A percentile compares a stretch with the other conserved stretches of the same genome.
phyloP scores from a whole-genome alignment of 345 rosid genomes.

The Firmiana major region DNA sequence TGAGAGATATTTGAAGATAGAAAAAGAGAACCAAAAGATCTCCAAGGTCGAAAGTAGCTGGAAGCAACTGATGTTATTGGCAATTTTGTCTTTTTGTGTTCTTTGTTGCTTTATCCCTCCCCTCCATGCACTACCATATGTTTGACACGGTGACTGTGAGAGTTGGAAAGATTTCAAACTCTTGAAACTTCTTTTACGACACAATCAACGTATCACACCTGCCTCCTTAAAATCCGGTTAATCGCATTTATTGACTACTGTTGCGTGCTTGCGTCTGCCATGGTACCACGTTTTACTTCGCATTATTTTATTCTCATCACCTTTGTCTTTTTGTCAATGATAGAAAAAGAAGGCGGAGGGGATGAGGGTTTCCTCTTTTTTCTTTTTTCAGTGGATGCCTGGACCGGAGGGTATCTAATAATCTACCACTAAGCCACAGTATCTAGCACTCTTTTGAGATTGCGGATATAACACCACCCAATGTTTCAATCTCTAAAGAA shows the following conservation, averaged over 20 bases:
- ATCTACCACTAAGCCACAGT: background rate
- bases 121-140: too few relatives aligned
- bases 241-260: background rate
- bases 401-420: background rate
- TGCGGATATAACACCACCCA: background rate
- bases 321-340: background rate
- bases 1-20: background rate
- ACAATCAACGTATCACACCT: background rate
- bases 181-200: background rate
- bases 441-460: background rate
- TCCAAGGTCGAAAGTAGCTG: background rate
- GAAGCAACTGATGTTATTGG: constrained; percentile 6
- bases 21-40: background rate
- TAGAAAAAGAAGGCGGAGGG: background rate
- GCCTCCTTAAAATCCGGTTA: background rate
- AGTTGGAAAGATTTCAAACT: background rate
- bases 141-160: too few relatives aligned
- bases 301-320: too few relatives aligned
- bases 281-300: background rate
- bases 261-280: constrained; percentile 1
- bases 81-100: background rate
- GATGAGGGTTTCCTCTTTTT: background rate
- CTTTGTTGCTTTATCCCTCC: background rate
- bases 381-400: background rate
- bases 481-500: background rate